Base-by-base conservation (phyloP, 179 eudicot species). In the Nepenthes alata region DNA sequence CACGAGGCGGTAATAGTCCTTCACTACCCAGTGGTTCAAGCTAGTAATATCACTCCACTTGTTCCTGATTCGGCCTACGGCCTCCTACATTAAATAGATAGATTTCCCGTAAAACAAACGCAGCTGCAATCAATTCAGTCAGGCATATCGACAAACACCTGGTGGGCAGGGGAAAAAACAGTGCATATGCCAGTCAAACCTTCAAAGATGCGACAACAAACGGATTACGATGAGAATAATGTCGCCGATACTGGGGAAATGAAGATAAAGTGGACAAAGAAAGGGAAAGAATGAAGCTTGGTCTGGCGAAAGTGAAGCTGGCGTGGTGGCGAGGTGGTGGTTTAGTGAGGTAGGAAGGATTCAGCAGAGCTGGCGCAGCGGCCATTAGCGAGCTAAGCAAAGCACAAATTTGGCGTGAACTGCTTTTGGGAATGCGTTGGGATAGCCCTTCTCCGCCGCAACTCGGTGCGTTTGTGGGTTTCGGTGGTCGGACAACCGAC, bases 1-100 rank as follows among this genome's bases (percentile, higher is more conserved):
- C 54, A 94, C 96, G 11, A 94, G 94, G 13, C 96, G 88, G 62
- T 85, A 76, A 67, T 94, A 94, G 67, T 94, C 99, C 75, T 73
- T 67, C 4, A 94, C 95, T 63, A 90, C 96, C 97, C 97, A 94
- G 51, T 83, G 62, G 69, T 94, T 90, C 72, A 85, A 81, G 75
- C 89, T 80, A 36, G 82, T 77, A 52, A 77, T 58, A 67, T 87
- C 91, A 55, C 72, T 78, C 82, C 82, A 94, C 38, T 70, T 72
- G 77, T 85, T 89, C 59, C 71, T 67, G 53, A 75, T 55, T 48
- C 61, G 77, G 55, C 82, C 81, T 11, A 86, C 58, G 51, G 77
- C 71, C 59, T 82, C 95, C 98, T 91, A 73, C 65, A 71, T 51
- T 39, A 70, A 59, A 39, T 55, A 53, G 56, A 52, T 4, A 51